phyloP scores from a whole-genome alignment of 2,329 filamentous ascomycete genomes.

The Cercospora sesami region DNA sequence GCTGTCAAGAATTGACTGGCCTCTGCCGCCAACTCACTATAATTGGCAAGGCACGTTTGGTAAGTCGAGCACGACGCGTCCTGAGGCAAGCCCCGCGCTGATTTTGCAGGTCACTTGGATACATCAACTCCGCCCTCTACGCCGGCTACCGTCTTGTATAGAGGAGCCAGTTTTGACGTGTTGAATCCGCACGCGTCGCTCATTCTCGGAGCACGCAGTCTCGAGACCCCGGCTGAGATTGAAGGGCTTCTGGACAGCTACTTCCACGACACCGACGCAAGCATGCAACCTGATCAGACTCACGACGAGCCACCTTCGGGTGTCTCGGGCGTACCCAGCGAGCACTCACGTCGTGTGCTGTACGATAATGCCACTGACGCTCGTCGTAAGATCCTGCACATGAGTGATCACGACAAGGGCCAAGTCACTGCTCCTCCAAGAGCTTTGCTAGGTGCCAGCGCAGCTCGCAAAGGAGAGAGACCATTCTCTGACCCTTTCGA shows the following conservation, averaged over 20 bases:
- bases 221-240: slow-evolving; percentile 39
- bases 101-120: slow-evolving; percentile 27
- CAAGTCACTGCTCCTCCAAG: slow-evolving; percentile 14
- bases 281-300: slow-evolving; percentile 16
- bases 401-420: slow-evolving; percentile 16
- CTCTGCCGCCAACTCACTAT: slow-evolving; percentile 32
- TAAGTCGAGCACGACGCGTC: slow-evolving; percentile 20
- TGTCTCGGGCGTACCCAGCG: slow-evolving; percentile 20
- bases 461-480: slow-evolving; percentile 17
- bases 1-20: slow-evolving; percentile 36
- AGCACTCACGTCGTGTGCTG: slow-evolving; percentile 28
- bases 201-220: slow-evolving; percentile 29
- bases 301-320: slow-evolving; percentile 25
- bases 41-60: slow-evolving; percentile 34
- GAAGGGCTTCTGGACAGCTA: slow-evolving; percentile 39
- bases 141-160: slow-evolving; percentile 36
- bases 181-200: slow-evolving; percentile 40
- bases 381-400: slow-evolving; percentile 33
- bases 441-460: slow-evolving; percentile 13
- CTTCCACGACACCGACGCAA: slow-evolving; percentile 26
- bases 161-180: slow-evolving; percentile 39
- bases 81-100: slow-evolving; percentile 10
- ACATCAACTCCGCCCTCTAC: slow-evolving; percentile 25
- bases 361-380: slow-evolving; percentile 34
- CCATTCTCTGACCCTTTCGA: slow-evolving; percentile 32